A percentile compares a stretch with the other conserved stretches of the same genome.
Conservation (phyloP, 148 eudicot genomes). For the Drosera capensis region DNA sequence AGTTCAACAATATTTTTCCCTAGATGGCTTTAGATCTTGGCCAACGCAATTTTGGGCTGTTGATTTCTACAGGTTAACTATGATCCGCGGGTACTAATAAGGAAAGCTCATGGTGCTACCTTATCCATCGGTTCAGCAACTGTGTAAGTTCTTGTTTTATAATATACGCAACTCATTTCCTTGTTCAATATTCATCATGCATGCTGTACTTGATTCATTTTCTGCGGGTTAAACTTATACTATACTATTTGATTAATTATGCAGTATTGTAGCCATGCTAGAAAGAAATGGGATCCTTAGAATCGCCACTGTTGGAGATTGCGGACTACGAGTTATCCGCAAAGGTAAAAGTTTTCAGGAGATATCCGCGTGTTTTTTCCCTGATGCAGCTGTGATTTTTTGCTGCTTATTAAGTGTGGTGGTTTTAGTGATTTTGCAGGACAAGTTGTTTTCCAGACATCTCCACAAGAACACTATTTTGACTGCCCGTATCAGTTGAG, state of each 20-base stretch:
- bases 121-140: slow-evolving; percentile 86
- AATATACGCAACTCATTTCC: not conserved
- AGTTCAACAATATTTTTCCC: too few species aligned
- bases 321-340: slow-evolving; percentile 76
- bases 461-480: slow-evolving; percentile 88
- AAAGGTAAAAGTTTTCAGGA: slow-evolving; percentile 31
- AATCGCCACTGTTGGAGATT: slow-evolving; percentile 90
- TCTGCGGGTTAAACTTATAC: not conserved
- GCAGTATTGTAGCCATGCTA: slow-evolving; percentile 74
- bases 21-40: too few species aligned
- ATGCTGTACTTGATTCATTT: not conserved
- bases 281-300: slow-evolving; percentile 63
- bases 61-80: slow-evolving; percentile 44
- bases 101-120: slow-evolving; percentile 80
- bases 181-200: not conserved
- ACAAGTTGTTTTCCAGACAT: slow-evolving; percentile 60
- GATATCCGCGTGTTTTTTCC: not conserved
- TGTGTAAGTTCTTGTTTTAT: slow-evolving; percentile 41
- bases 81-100: slow-evolving; percentile 61
- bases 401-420: not conserved
- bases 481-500: slow-evolving; percentile 97
- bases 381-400: not conserved
- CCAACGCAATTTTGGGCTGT: slow-evolving; percentile 1
- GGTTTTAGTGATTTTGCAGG: slow-evolving; percentile 30
- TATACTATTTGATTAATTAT: not conserved